These are phyloP conservation scores for Lyophyllum decastes DNA, from an alignment of 768 basidiomycete genomes.

Conservation along the genomic window DNA sequence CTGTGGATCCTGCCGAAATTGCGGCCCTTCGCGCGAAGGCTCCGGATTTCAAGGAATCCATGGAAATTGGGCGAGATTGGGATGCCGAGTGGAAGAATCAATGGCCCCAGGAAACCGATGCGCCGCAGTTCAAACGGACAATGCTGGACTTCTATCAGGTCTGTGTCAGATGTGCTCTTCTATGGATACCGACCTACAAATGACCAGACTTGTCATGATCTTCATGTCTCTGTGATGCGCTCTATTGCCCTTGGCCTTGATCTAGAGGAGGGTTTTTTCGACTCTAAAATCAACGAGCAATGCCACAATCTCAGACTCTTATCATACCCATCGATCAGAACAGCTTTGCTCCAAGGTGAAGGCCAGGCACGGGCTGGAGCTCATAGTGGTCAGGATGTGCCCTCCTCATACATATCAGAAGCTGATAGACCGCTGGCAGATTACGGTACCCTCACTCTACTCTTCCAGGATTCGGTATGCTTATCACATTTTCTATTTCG, in stretches of 20 bases:
- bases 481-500: not conserved
- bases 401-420: no score
- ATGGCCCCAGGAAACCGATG: conserved; percentile 70
- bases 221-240: conserved; percentile 81
- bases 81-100: conserved; percentile 75
- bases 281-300: conserved; percentile 72
- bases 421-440: conserved; percentile 38
- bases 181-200: not conserved
- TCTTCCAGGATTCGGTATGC: conserved; percentile 75
- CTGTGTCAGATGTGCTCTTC: conserved; percentile 6
- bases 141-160: conserved; percentile 80
- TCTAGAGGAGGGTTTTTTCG: conserved; percentile 75
- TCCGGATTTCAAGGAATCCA: conserved; percentile 82
- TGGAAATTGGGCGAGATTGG: conserved; percentile 90
- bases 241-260: conserved; percentile 81
- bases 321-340: conserved; percentile 78
- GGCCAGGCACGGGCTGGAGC: conserved; percentile 83
- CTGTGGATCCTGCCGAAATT: conserved; percentile 70
- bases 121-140: conserved; percentile 66
- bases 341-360: conserved; percentile 52
- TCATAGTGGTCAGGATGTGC: conserved; percentile 60
- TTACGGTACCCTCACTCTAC: conserved; percentile 78
- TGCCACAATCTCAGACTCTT: conserved; percentile 81
- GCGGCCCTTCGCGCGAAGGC: conserved; percentile 70
- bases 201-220: conserved; percentile 65